A percentile compares a stretch with the other conserved stretches of the same genome.
Evolutionary conservation across 441 rosid genomes (phyloP).

Genomic region (Brassica hybrid): DNA sequence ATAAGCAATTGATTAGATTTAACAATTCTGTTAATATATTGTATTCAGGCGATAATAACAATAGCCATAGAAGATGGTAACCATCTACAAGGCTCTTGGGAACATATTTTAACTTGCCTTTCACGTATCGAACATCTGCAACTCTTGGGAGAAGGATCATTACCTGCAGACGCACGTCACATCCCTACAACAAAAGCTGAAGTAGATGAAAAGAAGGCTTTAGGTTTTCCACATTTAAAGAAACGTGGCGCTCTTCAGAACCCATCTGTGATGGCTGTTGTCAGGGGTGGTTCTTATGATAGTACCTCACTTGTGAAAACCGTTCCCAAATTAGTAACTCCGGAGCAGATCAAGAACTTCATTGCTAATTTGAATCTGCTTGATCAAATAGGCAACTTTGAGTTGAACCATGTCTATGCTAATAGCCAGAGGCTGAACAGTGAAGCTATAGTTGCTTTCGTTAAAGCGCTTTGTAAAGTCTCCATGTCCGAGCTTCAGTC

Average conservation of each 20-base stretch:
- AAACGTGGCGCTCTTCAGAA: constrained; percentile 89
- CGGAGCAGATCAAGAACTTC: constrained; percentile 83
- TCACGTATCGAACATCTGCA: constrained; percentile 97
- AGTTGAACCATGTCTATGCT: constrained; percentile 96
- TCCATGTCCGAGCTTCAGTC: constrained; percentile 96
- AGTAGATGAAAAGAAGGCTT: constrained; percentile 73
- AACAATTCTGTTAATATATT: neutral
- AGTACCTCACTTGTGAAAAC: constrained; percentile 73
- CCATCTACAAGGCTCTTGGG: constrained; percentile 97
- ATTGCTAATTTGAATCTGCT: constrained; percentile 92
- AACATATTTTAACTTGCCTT: constrained; percentile 92
- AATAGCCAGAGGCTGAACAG: constrained; percentile 96
- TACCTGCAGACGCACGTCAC: constrained; percentile 79
- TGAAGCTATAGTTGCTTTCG: constrained; percentile 96
- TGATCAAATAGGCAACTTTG: constrained; percentile 94
- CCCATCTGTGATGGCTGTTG: constrained; percentile 97
- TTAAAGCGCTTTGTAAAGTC: constrained; percentile 95
- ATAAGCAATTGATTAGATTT: neutral
- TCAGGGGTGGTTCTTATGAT: constrained; percentile 98
- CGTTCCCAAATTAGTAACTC: constrained; percentile 71
- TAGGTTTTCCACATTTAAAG: constrained; percentile 72
- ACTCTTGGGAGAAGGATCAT: constrained; percentile 90
- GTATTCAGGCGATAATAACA: constrained; percentile 81
- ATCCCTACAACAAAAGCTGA: constrained; percentile 66
- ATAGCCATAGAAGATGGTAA: constrained; percentile 97